These are phyloP conservation scores for Fraxinus pennsylvanica DNA, from an alignment of 257 asterid genomes.

Conservation along the genomic window DNA sequence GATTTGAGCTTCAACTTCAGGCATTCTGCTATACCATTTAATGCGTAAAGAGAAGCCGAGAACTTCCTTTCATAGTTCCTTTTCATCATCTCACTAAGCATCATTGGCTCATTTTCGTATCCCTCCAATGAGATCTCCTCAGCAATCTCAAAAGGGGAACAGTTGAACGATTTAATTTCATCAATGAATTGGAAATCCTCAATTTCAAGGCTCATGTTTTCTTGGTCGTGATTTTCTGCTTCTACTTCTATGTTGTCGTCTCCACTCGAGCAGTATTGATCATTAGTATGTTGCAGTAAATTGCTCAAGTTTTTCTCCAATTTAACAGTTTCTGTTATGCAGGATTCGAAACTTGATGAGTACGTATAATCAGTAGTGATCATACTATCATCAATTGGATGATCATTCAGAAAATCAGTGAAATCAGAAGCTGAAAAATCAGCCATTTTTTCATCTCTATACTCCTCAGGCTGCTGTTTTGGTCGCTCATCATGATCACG, in stretches of 20 bases:
- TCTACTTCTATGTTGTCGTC: conserved; percentile 3
- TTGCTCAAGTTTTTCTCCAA: background rate
- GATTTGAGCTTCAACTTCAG: conserved; percentile 54
- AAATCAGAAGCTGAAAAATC: conserved; percentile 49
- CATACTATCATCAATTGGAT: conserved; percentile 31
- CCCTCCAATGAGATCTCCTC: conserved; percentile 45
- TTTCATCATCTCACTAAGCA: conserved; percentile 60
- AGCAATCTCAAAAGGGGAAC: conserved; percentile 60
- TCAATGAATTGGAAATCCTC: conserved; percentile 70
- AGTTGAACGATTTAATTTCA: conserved; percentile 48
- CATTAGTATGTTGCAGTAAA: background rate
- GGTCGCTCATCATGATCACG: conserved; percentile 14
- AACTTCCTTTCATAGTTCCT: conserved; percentile 73
- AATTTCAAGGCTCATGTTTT: conserved; percentile 23
- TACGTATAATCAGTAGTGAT: conserved; percentile 15
- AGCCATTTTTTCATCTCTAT: conserved; percentile 28
- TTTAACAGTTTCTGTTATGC: conserved; percentile 11
- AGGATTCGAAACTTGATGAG: conserved; percentile 24
- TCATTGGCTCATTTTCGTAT: conserved; percentile 39
- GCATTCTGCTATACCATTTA: conserved; percentile 72
- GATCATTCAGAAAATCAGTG: conserved; percentile 61
- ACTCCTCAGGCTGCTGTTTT: conserved; percentile 13
- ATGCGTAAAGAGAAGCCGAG: conserved; percentile 73
- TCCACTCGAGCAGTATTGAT: conserved; percentile 27
- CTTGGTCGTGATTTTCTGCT: conserved; percentile 22